Percentiles rank a stretch among this genome's conserved stretches.
These are phyloP conservation scores for Nicotiana rustica DNA, from an alignment of 305 asterid species.

Conservation along the genomic window DNA sequence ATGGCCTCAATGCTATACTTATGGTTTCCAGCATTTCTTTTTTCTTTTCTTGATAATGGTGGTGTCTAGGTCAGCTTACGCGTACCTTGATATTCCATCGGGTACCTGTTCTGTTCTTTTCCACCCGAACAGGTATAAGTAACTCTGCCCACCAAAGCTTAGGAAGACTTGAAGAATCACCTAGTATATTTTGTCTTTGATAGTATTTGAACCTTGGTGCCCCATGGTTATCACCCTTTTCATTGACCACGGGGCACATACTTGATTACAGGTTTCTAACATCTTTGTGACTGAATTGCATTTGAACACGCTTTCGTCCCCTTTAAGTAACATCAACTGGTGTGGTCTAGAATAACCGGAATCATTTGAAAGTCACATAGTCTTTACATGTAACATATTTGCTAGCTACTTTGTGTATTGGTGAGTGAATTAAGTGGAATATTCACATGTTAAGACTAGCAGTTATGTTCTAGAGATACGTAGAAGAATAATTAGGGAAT, in stretches of 20 bases:
- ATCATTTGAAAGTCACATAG: not conserved
- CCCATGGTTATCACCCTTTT: constrained; percentile 6
- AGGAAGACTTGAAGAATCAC: not conserved
- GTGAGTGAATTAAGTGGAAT: not conserved
- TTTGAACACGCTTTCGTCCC: not conserved
- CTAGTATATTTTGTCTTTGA: not conserved
- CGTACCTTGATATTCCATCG: not conserved
- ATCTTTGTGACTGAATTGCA: not conserved
- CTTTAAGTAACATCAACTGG: not conserved
- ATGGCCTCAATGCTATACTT: not conserved
- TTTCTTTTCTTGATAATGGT: not conserved
- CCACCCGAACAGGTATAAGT: not conserved
- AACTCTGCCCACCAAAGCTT: not conserved
- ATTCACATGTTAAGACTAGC: constrained; percentile 5
- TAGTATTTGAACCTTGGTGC: not conserved
- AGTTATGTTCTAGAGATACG: not conserved
- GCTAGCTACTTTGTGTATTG: constrained; percentile 27
- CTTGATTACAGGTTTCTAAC: not conserved
- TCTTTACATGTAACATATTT: not conserved
- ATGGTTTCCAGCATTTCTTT: constrained; percentile 17
- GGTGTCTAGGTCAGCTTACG: not conserved
- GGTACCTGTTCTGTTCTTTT: not conserved
- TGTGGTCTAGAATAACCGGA: not conserved
- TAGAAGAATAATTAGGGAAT: not conserved
- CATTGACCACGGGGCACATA: no score